Evolutionary conservation across 768 basidiomycete genomes (phyloP), one percentile per base, ranked within the genome.

Genomic region (Mycena olivaceomarginata): DNA sequence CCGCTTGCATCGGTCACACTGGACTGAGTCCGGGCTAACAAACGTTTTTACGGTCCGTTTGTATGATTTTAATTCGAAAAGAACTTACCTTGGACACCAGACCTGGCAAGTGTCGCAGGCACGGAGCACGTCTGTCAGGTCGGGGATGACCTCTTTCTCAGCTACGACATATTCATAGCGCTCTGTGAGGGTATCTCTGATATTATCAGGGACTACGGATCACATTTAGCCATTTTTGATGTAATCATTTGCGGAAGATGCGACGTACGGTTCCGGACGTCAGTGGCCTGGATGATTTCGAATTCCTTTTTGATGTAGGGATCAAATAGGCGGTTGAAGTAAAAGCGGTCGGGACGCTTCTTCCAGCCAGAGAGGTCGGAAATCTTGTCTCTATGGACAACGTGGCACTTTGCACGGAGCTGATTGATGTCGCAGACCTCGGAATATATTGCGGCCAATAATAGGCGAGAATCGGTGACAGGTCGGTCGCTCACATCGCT

Each of bases 221-320:
- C 74, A 75, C 73, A 72, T 78, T 75, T 80, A 77, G 79, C 37
- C 70, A 57, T 57, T 79, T 75, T 70, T 79, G 77, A 76, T 65
- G 76, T 67, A 77, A 82, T 79, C 71, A 80, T 31, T 31, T 31
- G 2, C 31, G 4, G 31, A 31, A 76, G 45, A 63, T 12, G 73
- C 73, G 43, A 78, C 97, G 83, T 84, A 99, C 98, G 88, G 85
- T 99, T 99, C 74, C 94, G 92, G 77, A 98, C 94, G 81, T 94
- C 95, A 53, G 91, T 91, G 41, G 96, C 92, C 76, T 95, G 94
- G 69, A 99, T 94, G 80, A 99, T 95, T 84, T 99, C 98, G 85
- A 98, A 99, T 86, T 99, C 98, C 85, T 96, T 96, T 89, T 98
- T 97, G 87, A 99, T 96, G 86, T 98, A 99, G 68, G 97, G 97